phyloP scores from a whole-genome alignment of 2,329 filamentous ascomycete genomes.

The Fusarium stilboides region DNA sequence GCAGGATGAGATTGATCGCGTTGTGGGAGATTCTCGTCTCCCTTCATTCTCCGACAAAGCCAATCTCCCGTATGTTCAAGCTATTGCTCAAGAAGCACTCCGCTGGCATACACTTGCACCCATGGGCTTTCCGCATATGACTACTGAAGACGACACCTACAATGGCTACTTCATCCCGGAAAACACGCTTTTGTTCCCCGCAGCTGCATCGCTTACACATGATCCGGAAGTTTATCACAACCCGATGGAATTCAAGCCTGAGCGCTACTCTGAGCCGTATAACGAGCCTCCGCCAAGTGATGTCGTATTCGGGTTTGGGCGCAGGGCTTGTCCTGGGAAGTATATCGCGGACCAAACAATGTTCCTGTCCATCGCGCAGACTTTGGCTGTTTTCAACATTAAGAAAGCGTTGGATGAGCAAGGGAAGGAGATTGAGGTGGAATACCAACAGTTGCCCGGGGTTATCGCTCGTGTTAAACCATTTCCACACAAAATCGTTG shows the following conservation, averaged over 20 bases:
- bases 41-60: conserved; percentile 61
- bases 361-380: conserved; percentile 57
- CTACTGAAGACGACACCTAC: conserved; percentile 50
- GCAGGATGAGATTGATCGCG: conserved; percentile 59
- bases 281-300: conserved; percentile 50
- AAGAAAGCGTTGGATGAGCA: conserved; percentile 43
- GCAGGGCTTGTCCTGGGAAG: conserved; percentile 55
- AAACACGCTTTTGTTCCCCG: conserved; percentile 36
- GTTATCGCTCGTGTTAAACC: conserved; percentile 26
- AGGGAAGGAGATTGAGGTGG: conserved; percentile 54
- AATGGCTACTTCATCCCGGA: conserved; percentile 49
- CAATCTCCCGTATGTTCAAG: conserved; percentile 60
- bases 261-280: conserved; percentile 13
- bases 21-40: conserved; percentile 60
- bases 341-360: conserved; percentile 52
- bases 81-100: conserved; percentile 51
- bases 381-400: conserved; percentile 63
- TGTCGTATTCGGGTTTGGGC: conserved; percentile 56
- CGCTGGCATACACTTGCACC: conserved; percentile 53
- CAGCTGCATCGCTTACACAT: background rate
- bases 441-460: conserved; percentile 20
- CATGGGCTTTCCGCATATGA: conserved; percentile 56
- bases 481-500: background rate
- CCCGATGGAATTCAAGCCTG: conserved; percentile 54
- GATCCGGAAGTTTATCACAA: conserved; percentile 61